A percentile compares a stretch with the other conserved stretches of the same genome.
These are phyloP conservation scores for Epichloe hybrida DNA, from an alignment of 2,329 filamentous ascomycete species.

Conservation along the genomic window DNA sequence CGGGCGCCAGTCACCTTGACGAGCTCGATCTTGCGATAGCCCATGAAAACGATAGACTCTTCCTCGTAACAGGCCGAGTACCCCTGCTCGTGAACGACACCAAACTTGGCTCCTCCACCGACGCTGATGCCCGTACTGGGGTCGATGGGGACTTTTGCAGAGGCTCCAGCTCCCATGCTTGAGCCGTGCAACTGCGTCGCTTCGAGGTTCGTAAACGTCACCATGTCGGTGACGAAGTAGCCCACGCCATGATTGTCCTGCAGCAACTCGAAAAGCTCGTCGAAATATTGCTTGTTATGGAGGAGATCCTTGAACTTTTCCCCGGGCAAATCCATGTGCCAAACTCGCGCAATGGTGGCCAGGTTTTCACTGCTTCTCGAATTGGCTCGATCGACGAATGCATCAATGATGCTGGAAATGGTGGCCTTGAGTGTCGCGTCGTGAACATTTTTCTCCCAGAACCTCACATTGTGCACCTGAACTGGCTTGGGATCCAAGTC, in stretches of 20 bases:
- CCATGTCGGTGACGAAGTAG: constrained; percentile 17
- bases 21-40: constrained; percentile 15
- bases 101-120: constrained; percentile 8
- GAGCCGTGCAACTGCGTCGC: constrained; percentile 7
- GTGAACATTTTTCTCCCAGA: constrained; percentile 15
- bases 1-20: constrained; percentile 15
- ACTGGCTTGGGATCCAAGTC: constrained; percentile 16
- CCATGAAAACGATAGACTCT: constrained; percentile 17
- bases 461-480: constrained; percentile 15
- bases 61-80: constrained; percentile 13
- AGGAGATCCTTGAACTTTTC: constrained; percentile 18
- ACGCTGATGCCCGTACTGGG: constrained; percentile 10
- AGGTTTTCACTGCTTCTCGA: constrained; percentile 9
- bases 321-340: constrained; percentile 18
- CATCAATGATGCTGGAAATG: constrained; percentile 14
- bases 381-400: constrained; percentile 13
- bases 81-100: constrained; percentile 11
- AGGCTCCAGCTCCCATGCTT: constrained; percentile 7
- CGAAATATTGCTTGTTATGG: constrained; percentile 14
- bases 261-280: constrained; percentile 15
- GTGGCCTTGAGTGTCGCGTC: constrained; percentile 13
- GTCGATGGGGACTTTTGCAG: constrained; percentile 10
- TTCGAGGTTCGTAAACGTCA: constrained; percentile 15
- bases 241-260: constrained; percentile 11
- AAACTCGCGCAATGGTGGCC: constrained; percentile 16